Evolutionary conservation across 495 filamentous ascomycete species (phyloP).

Genomic region (Thermochaetoides thermophila): DNA sequence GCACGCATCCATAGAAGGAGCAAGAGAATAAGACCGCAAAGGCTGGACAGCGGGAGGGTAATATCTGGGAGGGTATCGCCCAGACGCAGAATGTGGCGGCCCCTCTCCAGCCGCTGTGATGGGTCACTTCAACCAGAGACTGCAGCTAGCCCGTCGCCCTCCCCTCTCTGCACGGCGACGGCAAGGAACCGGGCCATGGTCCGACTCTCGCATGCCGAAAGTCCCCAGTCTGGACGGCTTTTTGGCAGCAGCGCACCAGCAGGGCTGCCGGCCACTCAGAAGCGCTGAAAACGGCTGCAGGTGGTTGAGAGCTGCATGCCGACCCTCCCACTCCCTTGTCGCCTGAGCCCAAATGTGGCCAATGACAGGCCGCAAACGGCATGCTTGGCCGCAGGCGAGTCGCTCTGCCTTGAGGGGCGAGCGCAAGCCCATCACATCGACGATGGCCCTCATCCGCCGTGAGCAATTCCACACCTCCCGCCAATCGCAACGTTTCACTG

Average conservation of each 20-base stretch:
- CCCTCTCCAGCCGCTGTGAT: conserved; percentile 18
- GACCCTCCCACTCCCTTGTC: conserved; percentile 20
- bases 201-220: conserved; percentile 6
- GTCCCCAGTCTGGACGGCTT: conserved; percentile 14
- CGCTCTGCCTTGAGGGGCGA: conserved; percentile 15
- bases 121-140: conserved; percentile 11
- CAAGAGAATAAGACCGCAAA: conserved; percentile 2
- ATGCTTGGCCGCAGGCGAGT: conserved; percentile 18
- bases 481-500: conserved; percentile 6
- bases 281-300: conserved; percentile 7
- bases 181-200: conserved; percentile 3
- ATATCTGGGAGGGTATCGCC: conserved; percentile 12
- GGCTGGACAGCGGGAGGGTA: conserved; percentile 12
- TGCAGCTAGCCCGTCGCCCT: conserved; percentile 8
- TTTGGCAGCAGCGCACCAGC: conserved; percentile 10
- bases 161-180: conserved; percentile 1
- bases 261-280: conserved; percentile 13
- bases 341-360: conserved; percentile 6
- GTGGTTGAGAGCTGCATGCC: conserved; percentile 14
- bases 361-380: conserved; percentile 13
- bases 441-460: conserved; percentile 5
- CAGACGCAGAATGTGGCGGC: conserved; percentile 11
- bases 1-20: too few relatives aligned
- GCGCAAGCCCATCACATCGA: conserved; percentile 10
- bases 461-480: conserved; percentile 5